Conservation (phyloP, 2,329 filamentous ascomycete genomes). For the Fusarium floridanum region DNA sequence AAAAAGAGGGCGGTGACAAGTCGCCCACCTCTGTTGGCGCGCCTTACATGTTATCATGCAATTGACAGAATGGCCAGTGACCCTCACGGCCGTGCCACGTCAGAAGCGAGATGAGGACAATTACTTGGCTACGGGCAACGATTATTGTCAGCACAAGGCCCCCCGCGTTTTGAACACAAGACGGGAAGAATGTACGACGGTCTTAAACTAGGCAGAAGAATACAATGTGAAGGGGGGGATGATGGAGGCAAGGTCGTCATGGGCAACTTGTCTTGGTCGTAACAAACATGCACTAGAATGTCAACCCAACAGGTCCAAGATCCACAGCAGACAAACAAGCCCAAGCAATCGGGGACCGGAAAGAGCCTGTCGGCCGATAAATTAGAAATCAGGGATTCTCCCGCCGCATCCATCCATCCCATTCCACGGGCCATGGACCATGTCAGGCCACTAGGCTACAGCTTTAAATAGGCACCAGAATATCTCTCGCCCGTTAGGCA, state of each 20-base stretch:
- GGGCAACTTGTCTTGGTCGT: not conserved
- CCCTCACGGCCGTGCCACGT: slow-evolving; percentile 5
- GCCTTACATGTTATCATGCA: slow-evolving; percentile 4
- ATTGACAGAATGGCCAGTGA: not conserved
- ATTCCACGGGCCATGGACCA: slow-evolving; percentile 1
- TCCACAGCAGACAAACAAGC: not conserved
- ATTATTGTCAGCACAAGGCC: not conserved
- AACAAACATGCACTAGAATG: not conserved
- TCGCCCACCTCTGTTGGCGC: not conserved
- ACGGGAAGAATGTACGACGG: not conserved
- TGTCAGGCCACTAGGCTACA: slow-evolving; percentile 30
- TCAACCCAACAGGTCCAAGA: not conserved
- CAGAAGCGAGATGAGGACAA: slow-evolving; percentile 11
- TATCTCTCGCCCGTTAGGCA: slow-evolving; percentile 32
- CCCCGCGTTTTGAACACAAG: not conserved
- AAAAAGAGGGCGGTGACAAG: not conserved
- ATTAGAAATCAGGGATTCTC: slow-evolving; percentile 19
- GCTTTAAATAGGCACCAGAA: slow-evolving; percentile 37
- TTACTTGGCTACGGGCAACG: not conserved
- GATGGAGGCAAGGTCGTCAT: not conserved
- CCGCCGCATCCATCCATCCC: not conserved
- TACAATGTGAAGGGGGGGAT: not conserved
- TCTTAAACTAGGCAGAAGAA: not conserved
- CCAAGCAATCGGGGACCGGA: not conserved
- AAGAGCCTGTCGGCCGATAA: slow-evolving; percentile 32